Base-by-base conservation (phyloP, 2,329 filamentous ascomycete species). In the Epichloe sp. region DNA sequence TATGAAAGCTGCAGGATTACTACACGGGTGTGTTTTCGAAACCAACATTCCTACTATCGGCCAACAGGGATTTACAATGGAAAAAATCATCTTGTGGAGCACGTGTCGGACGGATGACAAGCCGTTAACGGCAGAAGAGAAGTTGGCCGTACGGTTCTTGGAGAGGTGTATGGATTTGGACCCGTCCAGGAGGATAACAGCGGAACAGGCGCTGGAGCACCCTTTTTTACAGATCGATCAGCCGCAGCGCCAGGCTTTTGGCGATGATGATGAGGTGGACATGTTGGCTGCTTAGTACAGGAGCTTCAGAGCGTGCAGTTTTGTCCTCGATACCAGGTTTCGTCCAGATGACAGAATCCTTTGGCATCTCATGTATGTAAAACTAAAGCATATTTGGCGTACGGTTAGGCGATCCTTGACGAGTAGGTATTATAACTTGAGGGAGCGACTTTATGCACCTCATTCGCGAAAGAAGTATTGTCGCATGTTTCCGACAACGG, bases 41-140 rank as follows among this genome's bases (percentile, higher is more conserved):
- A 93, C 88, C 0, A 95, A 81, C 53, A 89, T 98, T 52, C 91
- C 91, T 1, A 96, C 88, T 1, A 85, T 98, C 58, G 88, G 87
- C 43, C 82, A 86, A 57, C 79, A 82, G 43, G 93, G 93, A 0
- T 95, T 95, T 65, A 83, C 80, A 5, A 82, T 95, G 59, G 88
- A 95, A 68, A 93, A 95, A 70, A 93, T 98, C 58, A 84, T 98
- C 56, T 75, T 95, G 47, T 98, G 93, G 93, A 93, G 88, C 62
- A 95, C 88, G 26, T 87, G 86, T 54, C 80, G 88, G 21, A 82
- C 80, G 51, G 77, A 81, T 21, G 69, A 72, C 5, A 73, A 73
- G 50, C 69, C 72, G 2, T 65, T 93, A 40, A 77, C 73, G 0
- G 68, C 73, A 0, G 84, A 88, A 23, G 88, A 93, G 69, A 80